These are phyloP conservation scores for Pouteria glomerata DNA, from an alignment of 148 eudicot genomes.

Conservation along the genomic window DNA sequence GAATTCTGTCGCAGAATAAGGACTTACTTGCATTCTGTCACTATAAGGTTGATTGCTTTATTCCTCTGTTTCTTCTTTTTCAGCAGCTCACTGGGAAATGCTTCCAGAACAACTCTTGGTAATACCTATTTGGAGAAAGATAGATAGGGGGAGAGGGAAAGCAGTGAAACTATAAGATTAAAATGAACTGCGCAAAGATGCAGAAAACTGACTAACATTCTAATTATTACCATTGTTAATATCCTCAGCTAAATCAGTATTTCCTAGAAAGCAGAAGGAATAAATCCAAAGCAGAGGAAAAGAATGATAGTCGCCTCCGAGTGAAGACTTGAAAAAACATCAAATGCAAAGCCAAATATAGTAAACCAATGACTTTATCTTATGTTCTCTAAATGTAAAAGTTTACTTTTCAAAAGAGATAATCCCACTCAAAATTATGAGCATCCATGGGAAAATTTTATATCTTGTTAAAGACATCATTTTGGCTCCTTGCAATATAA, in stretches of 20 bases:
- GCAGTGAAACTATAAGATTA: background rate
- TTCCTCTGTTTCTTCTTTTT: constrained; percentile 68
- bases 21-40: constrained; percentile 84
- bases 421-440: background rate
- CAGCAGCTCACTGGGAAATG: constrained; percentile 58
- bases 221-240: background rate
- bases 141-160: background rate
- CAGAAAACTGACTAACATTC: background rate
- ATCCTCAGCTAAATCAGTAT: background rate
- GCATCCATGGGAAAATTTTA: background rate
- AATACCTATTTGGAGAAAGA: constrained; percentile 40
- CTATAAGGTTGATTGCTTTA: constrained; percentile 67
- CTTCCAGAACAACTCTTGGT: constrained; percentile 95
- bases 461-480: background rate
- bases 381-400: background rate
- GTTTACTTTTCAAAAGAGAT: background rate
- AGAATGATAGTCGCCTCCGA: background rate
- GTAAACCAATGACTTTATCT: background rate
- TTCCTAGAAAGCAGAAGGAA: background rate
- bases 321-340: background rate
- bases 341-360: background rate
- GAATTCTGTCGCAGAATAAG: background rate
- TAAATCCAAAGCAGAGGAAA: background rate
- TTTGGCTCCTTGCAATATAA: background rate
- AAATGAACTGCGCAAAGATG: background rate